phyloP scores from a whole-genome alignment of 2,329 filamentous ascomycete genomes.

The Rhytidhysteron rufulum region DNA sequence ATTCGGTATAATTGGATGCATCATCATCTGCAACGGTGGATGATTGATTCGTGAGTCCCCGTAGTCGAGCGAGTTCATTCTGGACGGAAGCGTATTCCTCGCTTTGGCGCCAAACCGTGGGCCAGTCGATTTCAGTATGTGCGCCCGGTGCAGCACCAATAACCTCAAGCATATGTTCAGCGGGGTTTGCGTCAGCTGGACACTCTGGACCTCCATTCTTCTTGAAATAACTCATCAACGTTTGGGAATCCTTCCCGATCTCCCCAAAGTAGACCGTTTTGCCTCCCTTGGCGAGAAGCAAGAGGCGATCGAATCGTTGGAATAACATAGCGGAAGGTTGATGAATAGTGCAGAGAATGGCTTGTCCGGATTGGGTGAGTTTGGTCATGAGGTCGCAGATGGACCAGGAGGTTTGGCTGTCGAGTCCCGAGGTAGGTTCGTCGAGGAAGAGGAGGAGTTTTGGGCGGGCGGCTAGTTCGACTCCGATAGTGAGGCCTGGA shows the following conservation, averaged over 20 bases:
- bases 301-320: conserved; percentile 74
- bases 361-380: conserved; percentile 49
- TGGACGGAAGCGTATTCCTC: conserved; percentile 22
- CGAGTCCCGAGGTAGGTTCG: conserved; percentile 58
- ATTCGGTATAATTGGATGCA: conserved; percentile 36
- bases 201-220: conserved; percentile 60
- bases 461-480: conserved; percentile 68
- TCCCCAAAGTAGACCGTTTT: conserved; percentile 74
- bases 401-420: conserved; percentile 59
- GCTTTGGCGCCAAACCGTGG: conserved; percentile 35
- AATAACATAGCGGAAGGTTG: conserved; percentile 81
- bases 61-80: conserved; percentile 37
- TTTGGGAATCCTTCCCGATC: conserved; percentile 63
- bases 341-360: conserved; percentile 47
- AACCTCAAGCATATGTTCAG: conserved; percentile 69
- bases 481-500: conserved; percentile 68
- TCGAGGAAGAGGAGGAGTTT: conserved; percentile 60
- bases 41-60: conserved; percentile 30
- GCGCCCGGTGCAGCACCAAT: conserved; percentile 31
- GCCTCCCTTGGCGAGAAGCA: conserved; percentile 70
- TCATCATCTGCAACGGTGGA: conserved; percentile 26
- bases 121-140: conserved; percentile 35
- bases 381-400: conserved; percentile 61
- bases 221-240: conserved; percentile 68
- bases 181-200: no score